Conservation (phyloP, 257 asterid genomes). For the Solanum bukasovii region DNA sequence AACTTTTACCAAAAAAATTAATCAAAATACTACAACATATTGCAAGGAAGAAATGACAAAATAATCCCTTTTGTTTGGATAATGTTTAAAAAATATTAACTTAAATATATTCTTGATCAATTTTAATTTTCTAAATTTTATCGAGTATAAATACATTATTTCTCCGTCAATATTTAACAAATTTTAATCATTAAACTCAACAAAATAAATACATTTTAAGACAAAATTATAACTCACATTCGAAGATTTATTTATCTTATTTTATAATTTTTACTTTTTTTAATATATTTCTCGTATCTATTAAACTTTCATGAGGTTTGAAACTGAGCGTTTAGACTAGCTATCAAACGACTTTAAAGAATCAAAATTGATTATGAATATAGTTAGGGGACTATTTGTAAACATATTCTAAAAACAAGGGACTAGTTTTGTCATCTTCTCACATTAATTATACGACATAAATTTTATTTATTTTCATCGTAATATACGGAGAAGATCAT, state of each 20-base stretch:
- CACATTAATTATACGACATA: background rate
- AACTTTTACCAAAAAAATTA: no score
- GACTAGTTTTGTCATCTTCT: background rate
- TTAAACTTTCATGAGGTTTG: background rate
- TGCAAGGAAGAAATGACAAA: background rate
- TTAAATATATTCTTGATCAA: background rate
- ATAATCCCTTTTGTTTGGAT: background rate
- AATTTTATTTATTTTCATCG: background rate
- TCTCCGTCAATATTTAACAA: background rate
- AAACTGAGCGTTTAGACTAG: rapidly evolving
- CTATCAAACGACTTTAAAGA: background rate
- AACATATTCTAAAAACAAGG: background rate
- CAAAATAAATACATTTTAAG: no score
- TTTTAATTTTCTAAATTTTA: background rate
- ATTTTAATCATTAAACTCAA: background rate
- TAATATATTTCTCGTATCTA: background rate
- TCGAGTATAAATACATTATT: background rate
- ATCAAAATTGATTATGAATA: background rate
- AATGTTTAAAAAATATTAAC: background rate
- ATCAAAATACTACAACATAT: background rate
- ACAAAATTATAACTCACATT: background rate
- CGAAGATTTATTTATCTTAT: background rate
- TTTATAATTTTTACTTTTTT: no score
- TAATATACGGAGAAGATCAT: background rate
- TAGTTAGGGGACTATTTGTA: background rate